phyloP scores from a whole-genome alignment of 306 rosid species.

The Lagenaria siceraria region DNA sequence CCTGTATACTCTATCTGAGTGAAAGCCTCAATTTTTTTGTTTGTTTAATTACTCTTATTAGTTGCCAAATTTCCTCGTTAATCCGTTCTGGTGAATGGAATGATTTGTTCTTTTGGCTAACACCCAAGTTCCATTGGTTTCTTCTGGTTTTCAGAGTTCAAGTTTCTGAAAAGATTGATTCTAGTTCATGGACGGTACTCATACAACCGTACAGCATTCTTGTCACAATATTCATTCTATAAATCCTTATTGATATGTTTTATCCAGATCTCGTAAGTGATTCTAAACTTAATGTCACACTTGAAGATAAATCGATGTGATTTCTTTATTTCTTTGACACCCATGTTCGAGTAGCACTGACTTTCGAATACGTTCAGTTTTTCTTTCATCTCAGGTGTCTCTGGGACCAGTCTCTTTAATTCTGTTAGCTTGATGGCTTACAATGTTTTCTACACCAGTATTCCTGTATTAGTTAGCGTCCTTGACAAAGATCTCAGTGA shows the following conservation, averaged over 20 bases:
- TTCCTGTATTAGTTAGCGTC: slow-evolving; percentile 86
- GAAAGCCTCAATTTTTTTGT: neutral
- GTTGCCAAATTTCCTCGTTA: neutral
- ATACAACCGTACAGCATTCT: slow-evolving; percentile 93
- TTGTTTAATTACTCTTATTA: neutral
- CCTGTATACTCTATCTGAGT: neutral
- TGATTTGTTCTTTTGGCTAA: neutral
- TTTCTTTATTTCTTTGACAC: neutral
- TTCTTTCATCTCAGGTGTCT: slow-evolving; percentile 96
- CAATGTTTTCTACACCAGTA: slow-evolving; percentile 96
- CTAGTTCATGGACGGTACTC: slow-evolving; percentile 99
- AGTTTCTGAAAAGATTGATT: slow-evolving; percentile 78
- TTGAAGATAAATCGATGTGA: slow-evolving; percentile 7
- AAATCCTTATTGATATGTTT: slow-evolving; percentile 87
- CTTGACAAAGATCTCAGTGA: slow-evolving; percentile 97
- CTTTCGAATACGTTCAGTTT: slow-evolving; percentile 48
- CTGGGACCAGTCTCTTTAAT: slow-evolving; percentile 97
- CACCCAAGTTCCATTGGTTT: slow-evolving; percentile 1
- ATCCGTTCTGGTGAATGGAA: neutral
- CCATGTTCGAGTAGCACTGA: slow-evolving; percentile 22
- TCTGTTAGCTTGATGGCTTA: slow-evolving; percentile 99
- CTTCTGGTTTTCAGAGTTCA: slow-evolving; percentile 69
- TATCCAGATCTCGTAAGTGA: slow-evolving; percentile 94
- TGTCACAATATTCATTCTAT: slow-evolving; percentile 94
- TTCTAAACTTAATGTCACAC: neutral